Conservation (phyloP, 192 early-diverging fungal species). For the Backusella tuberculispora region DNA sequence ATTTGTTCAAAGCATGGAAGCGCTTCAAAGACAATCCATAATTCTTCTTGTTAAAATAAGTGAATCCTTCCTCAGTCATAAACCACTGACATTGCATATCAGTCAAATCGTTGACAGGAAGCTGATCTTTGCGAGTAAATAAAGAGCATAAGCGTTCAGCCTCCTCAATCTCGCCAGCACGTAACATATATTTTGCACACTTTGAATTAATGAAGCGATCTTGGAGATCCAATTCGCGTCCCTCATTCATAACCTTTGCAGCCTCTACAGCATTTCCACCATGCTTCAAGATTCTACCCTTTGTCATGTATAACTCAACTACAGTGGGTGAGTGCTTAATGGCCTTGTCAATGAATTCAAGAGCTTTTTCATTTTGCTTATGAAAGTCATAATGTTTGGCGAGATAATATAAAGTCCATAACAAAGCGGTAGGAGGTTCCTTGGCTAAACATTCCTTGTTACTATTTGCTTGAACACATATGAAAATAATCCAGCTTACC, state of each 20-base stretch:
- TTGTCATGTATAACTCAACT: conserved; percentile 91
- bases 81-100: conserved; percentile 97
- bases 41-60: conserved; percentile 67
- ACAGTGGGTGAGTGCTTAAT: conserved; percentile 87
- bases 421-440: conserved; percentile 73
- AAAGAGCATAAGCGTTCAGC: conserved; percentile 85
- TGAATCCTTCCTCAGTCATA: conserved; percentile 74
- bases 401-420: conserved; percentile 93
- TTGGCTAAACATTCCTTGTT: neutral
- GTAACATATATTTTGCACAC: conserved; percentile 92
- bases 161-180: conserved; percentile 76
- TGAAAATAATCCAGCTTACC: conserved; percentile 21
- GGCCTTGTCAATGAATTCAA: conserved; percentile 80
- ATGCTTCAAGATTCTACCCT: conserved; percentile 95
- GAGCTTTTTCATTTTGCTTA: conserved; percentile 67
- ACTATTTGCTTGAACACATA: neutral
- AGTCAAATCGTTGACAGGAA: conserved; percentile 76
- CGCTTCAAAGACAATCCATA: conserved; percentile 87
- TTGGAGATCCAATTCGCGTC: conserved; percentile 86
- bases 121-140: conserved; percentile 73
- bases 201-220: conserved; percentile 96
- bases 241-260: conserved; percentile 81
- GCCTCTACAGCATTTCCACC: conserved; percentile 76
- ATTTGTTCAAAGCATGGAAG: conserved; percentile 80
- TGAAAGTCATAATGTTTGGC: conserved; percentile 88